A percentile compares a stretch with the other conserved stretches of the same genome.
These are phyloP conservation scores for Phytophthora colocasiae DNA, from an alignment of 352 stramenopile species.

Conservation along the genomic window DNA sequence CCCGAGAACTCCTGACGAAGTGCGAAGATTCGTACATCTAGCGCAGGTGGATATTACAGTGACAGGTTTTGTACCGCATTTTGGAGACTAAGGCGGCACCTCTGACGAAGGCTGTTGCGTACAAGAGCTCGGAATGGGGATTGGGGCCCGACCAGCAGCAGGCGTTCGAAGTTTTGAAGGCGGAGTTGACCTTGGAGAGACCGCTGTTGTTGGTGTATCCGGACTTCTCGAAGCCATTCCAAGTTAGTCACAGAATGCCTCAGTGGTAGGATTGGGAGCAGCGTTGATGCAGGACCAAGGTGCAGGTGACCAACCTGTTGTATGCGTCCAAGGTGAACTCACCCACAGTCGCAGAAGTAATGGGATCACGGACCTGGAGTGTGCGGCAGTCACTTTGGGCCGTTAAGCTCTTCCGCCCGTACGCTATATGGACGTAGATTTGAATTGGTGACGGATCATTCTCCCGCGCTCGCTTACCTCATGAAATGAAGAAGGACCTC, in stretches of 20 bases:
- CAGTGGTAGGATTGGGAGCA: conserved; percentile 18
- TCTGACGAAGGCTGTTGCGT: conserved; percentile 27
- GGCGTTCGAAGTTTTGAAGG: conserved; percentile 13
- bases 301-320: conserved; percentile 9
- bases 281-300: conserved; percentile 37
- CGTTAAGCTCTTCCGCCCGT: not conserved
- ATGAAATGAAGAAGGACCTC: conserved; percentile 1
- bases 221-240: conserved; percentile 36
- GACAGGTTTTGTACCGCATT: conserved; percentile 25
- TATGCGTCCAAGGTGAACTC: conserved; percentile 35
- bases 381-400: conserved; percentile 10
- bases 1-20: conserved; percentile 7
- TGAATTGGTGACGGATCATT: conserved; percentile 4
- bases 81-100: conserved; percentile 16
- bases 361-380: conserved; percentile 35
- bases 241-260: conserved; percentile 36
- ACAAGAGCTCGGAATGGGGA: conserved; percentile 24
- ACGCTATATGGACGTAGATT: conserved; percentile 2
- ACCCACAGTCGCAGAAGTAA: conserved; percentile 27
- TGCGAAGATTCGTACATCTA: conserved; percentile 35
- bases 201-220: conserved; percentile 25
- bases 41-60: conserved; percentile 44
- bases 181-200: not conserved
- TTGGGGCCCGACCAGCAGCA: conserved; percentile 28
- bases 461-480: not conserved